These are phyloP conservation scores for Dacryopinax spathularia DNA, from an alignment of 768 basidiomycete species.

Conservation along the genomic window DNA sequence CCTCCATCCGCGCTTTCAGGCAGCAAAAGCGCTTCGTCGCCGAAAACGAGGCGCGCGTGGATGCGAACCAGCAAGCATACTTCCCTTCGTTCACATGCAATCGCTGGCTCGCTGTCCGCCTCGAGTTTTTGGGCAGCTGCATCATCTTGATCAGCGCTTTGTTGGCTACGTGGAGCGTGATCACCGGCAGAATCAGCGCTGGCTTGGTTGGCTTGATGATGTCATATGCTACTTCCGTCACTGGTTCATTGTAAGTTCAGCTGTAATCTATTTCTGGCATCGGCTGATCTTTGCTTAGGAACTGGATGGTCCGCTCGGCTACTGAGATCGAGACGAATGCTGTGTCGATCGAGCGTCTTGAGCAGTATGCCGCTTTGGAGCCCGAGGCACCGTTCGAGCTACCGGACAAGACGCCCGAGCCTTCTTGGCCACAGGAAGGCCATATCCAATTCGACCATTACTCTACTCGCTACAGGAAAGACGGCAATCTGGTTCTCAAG, in stretches of 20 bases:
- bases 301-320: constrained; percentile 69
- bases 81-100: constrained; percentile 60
- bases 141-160: constrained; percentile 62
- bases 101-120: constrained; percentile 69
- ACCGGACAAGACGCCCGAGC: constrained; percentile 38
- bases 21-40: constrained; percentile 54
- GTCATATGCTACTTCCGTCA: constrained; percentile 72
- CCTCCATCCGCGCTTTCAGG: constrained; percentile 69
- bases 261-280: constrained; percentile 4
- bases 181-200: constrained; percentile 61
- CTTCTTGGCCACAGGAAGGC: constrained; percentile 61
- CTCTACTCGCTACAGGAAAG: constrained; percentile 65
- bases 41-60: constrained; percentile 58
- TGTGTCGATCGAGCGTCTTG: constrained; percentile 75
- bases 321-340: constrained; percentile 86
- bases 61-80: constrained; percentile 71
- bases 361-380: constrained; percentile 60
- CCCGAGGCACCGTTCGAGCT: constrained; percentile 65
- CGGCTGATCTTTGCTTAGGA: constrained; percentile 27
- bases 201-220: constrained; percentile 77
- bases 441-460: constrained; percentile 61
- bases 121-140: constrained; percentile 70
- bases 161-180: constrained; percentile 54
- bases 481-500: constrained; percentile 66
- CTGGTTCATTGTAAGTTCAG: constrained; percentile 54